These are phyloP conservation scores for Trichoderma parareesei DNA, from an alignment of 495 filamentous ascomycete species.

Conservation along the genomic window DNA sequence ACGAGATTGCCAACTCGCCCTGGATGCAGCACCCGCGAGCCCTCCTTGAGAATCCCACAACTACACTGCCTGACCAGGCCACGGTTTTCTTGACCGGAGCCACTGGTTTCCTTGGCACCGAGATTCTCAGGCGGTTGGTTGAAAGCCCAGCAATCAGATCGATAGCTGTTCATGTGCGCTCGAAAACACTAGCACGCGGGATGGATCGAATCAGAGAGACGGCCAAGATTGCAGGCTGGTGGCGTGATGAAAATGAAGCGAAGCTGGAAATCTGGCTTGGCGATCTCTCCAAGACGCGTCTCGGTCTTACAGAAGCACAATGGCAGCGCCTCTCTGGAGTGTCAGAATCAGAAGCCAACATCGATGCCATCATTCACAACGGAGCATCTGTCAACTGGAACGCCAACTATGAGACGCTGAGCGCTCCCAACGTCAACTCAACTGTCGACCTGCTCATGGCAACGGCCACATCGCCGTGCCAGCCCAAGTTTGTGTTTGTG, in stretches of 20 bases:
- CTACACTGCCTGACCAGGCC: neutral
- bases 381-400: conserved; percentile 9
- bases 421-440: neutral
- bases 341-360: neutral
- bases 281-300: neutral
- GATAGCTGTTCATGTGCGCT: neutral
- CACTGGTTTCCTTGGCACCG: conserved; percentile 1
- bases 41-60: neutral
- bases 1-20: neutral
- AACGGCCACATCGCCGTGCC: neutral
- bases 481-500: conserved; percentile 7
- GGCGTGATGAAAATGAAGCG: neutral
- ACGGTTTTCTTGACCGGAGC: neutral
- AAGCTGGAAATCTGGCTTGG: conserved; percentile 9
- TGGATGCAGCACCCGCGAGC: neutral
- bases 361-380: conserved; percentile 10
- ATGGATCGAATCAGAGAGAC: conserved; percentile 8
- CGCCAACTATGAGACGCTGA: neutral
- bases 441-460: neutral
- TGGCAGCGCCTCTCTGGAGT: neutral
- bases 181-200: neutral
- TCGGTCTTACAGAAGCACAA: neutral
- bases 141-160: neutral
- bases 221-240: conserved; percentile 1
- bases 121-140: conserved; percentile 2